Evolutionary conservation across 2,329 filamentous ascomycete genomes (phyloP), one percentile per base, ranked within the genome.

Genomic region (Ascochyta rabiei): DNA sequence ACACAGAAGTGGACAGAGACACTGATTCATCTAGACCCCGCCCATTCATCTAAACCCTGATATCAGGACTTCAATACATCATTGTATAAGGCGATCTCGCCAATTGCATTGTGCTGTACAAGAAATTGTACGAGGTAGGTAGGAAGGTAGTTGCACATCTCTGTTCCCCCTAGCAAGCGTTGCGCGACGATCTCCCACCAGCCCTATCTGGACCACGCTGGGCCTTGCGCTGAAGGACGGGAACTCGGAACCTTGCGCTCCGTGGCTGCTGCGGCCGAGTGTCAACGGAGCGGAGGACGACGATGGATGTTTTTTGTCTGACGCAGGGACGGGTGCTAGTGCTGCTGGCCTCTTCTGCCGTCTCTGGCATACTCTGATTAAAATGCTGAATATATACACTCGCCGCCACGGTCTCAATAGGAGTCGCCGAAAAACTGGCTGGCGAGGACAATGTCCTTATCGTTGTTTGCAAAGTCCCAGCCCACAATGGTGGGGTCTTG

Each of bases 381-480:
- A n/a, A n/a, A 4, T 23, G 21, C 21, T 23, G 6, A 23, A 23
- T 23, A 23, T 23, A 23, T 6, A 23, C 21, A 23, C 21, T 6
- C 21, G 6, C 10, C 8, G 30, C 13, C 4, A 33, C 18, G 19
- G 16, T 3, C 24, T 19, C 23, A 68, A 34, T 65, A 68, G 2
- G 69, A 73, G 53, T 85, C 48, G 6, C 82, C 86, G 72, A 96
- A 96, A 70, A 96, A 96, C 31, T 84, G 83, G 60, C 86, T 86
- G 6, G 89, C 90, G 70, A 90, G 87, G 50, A 91, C 85, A 48
- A 97, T 84, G 64, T 96, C 89, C 50, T 84, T 76, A 62, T 99
- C 93, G 4, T 86, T 89, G 63, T 92, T 91, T 55, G 92, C 95
- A 81, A 98, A 99, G 75, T 99, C 95, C 95, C 95, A 99, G 0